Evolutionary conservation across 176 grass and related monocot genomes (phyloP).

Genomic region (Aegilops bicornis): DNA sequence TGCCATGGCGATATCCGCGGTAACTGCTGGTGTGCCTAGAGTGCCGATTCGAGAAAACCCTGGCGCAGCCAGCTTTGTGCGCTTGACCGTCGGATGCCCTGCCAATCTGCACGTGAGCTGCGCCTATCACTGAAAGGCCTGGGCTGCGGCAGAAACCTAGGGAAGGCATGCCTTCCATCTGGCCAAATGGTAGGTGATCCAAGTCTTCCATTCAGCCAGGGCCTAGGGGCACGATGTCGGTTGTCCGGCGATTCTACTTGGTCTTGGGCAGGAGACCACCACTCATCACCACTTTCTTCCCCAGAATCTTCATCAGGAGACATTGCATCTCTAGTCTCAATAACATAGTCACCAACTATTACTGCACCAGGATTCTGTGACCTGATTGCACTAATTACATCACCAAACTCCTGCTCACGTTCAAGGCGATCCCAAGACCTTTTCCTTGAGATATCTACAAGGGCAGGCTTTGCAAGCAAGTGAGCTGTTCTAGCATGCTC

Average conservation of each 20-base stretch:
- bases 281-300: slow-evolving; percentile 49
- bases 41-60: slow-evolving; percentile 26
- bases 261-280: slow-evolving; percentile 42
- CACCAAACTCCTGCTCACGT: slow-evolving; percentile 82
- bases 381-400: slow-evolving; percentile 88
- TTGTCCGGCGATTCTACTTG: slow-evolving; percentile 41
- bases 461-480: slow-evolving; percentile 54
- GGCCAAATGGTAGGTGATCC: slow-evolving; percentile 48
- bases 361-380: slow-evolving; percentile 84
- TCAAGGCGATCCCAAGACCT: slow-evolving; percentile 81
- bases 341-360: slow-evolving; percentile 91
- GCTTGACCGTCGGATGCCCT: slow-evolving; percentile 19
- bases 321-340: slow-evolving; percentile 62
- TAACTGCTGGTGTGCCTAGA: slow-evolving; percentile 6
- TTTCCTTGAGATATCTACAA: slow-evolving; percentile 65
- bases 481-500: slow-evolving; percentile 76
- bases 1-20: neutral
- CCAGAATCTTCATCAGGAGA: slow-evolving; percentile 36
- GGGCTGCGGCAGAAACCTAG: slow-evolving; percentile 28
- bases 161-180: slow-evolving; percentile 26
- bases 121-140: slow-evolving; percentile 28
- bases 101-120: slow-evolving; percentile 53
- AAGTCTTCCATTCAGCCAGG: slow-evolving; percentile 34
- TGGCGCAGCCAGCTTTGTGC: slow-evolving; percentile 19
- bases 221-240: slow-evolving; percentile 18